These are phyloP conservation scores for Meripilus lineatus DNA, from an alignment of 1,284 basidiomycete species.

Conservation along the genomic window DNA sequence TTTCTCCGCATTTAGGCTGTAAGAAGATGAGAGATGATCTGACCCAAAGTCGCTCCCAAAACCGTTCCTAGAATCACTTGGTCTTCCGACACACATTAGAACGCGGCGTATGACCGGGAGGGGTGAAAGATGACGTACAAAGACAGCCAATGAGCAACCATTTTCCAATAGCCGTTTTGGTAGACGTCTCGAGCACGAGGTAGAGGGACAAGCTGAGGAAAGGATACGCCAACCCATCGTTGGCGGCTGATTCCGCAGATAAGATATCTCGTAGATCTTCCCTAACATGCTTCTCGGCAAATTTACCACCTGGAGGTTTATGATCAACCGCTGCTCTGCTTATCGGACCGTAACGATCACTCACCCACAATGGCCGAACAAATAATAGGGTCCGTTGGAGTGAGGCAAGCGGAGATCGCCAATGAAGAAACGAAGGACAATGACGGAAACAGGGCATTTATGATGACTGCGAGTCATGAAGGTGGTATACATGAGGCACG, in stretches of 20 bases:
- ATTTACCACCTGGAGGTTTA: constrained; percentile 67
- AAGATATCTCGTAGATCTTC: constrained; percentile 78
- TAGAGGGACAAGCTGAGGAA: constrained; percentile 89
- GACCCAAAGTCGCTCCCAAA: constrained; percentile 74
- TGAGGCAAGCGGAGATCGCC: constrained; percentile 85
- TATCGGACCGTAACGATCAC: constrained; percentile 7
- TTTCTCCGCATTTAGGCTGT: too few relatives aligned
- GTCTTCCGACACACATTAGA: constrained; percentile 42
- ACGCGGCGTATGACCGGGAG: background rate
- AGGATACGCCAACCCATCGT: constrained; percentile 88
- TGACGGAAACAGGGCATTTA: constrained; percentile 65
- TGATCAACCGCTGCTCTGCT: background rate
- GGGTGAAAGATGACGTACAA: constrained; percentile 41
- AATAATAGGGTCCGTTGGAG: constrained; percentile 90
- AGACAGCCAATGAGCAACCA: constrained; percentile 84
- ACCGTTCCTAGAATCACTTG: constrained; percentile 81
- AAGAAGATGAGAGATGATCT: constrained; percentile 13
- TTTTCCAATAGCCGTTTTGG: constrained; percentile 60
- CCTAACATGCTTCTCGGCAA: constrained; percentile 86
- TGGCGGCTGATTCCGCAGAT: constrained; percentile 89
- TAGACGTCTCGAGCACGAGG: constrained; percentile 69
- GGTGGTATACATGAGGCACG: background rate
- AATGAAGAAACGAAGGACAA: constrained; percentile 73
- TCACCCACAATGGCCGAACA: constrained; percentile 57
- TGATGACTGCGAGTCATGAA: constrained; percentile 22